phyloP scores from a whole-genome alignment of 129 eudicot species.

The carrot (Daucus carota) region DNA sequence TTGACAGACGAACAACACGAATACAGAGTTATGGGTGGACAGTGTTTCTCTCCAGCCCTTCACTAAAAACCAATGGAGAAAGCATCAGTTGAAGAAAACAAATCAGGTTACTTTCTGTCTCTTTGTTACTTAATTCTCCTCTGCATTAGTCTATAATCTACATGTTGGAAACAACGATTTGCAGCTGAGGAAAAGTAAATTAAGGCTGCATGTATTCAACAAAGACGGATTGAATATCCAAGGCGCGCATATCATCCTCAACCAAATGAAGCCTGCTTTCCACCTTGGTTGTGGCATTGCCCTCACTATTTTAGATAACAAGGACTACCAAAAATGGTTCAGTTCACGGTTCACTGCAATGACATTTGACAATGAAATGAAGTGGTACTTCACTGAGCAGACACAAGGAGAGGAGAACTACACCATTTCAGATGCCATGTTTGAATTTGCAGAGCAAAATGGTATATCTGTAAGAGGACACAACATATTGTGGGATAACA shows the following conservation, averaged over 20 bases:
- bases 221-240: slow-evolving; percentile 14
- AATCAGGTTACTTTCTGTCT: slow-evolving; percentile 15
- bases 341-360: slow-evolving; percentile 19
- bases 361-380: slow-evolving; percentile 37
- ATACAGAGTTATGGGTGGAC: slow-evolving; percentile 30
- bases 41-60: slow-evolving; percentile 39
- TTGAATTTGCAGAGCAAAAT: slow-evolving; percentile 15
- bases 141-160: not conserved
- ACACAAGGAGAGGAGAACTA: slow-evolving; percentile 22
- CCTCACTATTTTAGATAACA: slow-evolving; percentile 19
- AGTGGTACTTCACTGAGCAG: slow-evolving; percentile 18
- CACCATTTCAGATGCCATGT: slow-evolving; percentile 30
- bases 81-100: slow-evolving; percentile 22
- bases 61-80: slow-evolving; percentile 31
- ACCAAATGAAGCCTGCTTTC: slow-evolving; percentile 23
- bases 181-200: slow-evolving; percentile 30
- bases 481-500: slow-evolving; percentile 25
- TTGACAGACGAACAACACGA: slow-evolving; percentile 20
- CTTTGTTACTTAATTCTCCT: not conserved
- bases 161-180: not conserved
- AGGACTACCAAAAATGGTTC: slow-evolving; percentile 39
- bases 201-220: slow-evolving; percentile 22
- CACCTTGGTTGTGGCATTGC: slow-evolving; percentile 25
- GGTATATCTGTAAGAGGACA: slow-evolving; percentile 31
- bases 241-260: slow-evolving; percentile 18